Evolutionary conservation across 306 rosid species (phyloP).

Genomic region (Rosa chinensis): DNA sequence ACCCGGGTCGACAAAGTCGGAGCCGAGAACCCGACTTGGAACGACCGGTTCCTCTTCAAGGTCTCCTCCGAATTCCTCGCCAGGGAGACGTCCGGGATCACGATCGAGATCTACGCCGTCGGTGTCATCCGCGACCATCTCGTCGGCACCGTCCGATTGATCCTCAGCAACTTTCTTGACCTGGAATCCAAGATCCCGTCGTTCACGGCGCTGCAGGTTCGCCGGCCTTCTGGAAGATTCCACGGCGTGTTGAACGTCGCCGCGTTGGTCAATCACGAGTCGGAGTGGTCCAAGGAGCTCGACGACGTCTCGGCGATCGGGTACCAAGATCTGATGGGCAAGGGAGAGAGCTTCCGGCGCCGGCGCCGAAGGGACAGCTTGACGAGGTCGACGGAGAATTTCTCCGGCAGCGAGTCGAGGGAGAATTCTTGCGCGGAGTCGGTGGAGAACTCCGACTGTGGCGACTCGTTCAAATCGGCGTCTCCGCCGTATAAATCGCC

Average conservation of each 20-base stretch:
- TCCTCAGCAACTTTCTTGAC: slow-evolving; percentile 57
- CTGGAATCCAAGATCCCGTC: slow-evolving; percentile 40
- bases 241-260: slow-evolving; percentile 75
- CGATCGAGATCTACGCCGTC: slow-evolving; percentile 65
- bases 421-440: slow-evolving; percentile 32
- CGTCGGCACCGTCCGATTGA: slow-evolving; percentile 71
- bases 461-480: slow-evolving; percentile 31
- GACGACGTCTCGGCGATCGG: slow-evolving; percentile 56
- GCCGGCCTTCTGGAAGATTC: slow-evolving; percentile 82
- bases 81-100: slow-evolving; percentile 65
- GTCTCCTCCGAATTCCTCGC: slow-evolving; percentile 67
- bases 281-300: slow-evolving; percentile 49
- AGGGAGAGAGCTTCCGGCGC: slow-evolving; percentile 43
- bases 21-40: slow-evolving; percentile 80
- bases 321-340: slow-evolving; percentile 71
- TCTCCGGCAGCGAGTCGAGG: slow-evolving; percentile 30
- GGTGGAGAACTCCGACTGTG: slow-evolving; percentile 39
- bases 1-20: slow-evolving; percentile 68
- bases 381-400: slow-evolving; percentile 15
- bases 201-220: slow-evolving; percentile 73
- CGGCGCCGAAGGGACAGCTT: slow-evolving; percentile 15
- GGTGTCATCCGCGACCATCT: slow-evolving; percentile 56
- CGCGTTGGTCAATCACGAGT: slow-evolving; percentile 45
- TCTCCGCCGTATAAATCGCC: slow-evolving; percentile 44
- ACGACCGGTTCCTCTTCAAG: slow-evolving; percentile 84